Percentiles rank a stretch among this genome's conserved stretches.
Evolutionary conservation across 108 stramenopile species (phyloP).

Genomic region (Bacterosira constricta): DNA sequence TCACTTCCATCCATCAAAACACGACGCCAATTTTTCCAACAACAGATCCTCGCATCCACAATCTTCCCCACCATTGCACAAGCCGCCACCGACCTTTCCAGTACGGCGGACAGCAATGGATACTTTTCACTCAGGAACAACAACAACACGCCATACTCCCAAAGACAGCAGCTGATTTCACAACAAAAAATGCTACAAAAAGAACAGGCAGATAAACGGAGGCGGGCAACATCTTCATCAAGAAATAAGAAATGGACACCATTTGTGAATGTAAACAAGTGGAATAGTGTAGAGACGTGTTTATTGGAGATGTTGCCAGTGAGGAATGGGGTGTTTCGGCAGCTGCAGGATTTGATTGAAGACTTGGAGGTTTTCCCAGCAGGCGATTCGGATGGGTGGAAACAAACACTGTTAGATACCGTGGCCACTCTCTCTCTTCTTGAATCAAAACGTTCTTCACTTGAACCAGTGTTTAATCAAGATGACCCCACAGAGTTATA

Average conservation of each 20-base stretch:
- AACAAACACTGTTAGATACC: slow-evolving; percentile 39
- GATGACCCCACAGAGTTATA: slow-evolving; percentile 72
- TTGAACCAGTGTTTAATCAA: slow-evolving; percentile 83
- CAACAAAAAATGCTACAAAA: slow-evolving; percentile 31
- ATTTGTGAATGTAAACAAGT: slow-evolving; percentile 34
- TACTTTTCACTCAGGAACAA: slow-evolving; percentile 49
- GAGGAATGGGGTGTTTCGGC: slow-evolving; percentile 69
- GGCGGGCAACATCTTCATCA: slow-evolving; percentile 8
- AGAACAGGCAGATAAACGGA: slow-evolving; percentile 22
- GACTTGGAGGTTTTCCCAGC: slow-evolving; percentile 25
- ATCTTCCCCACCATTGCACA: slow-evolving; percentile 12
- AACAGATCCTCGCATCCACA: slow-evolving; percentile 27
- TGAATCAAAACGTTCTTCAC: slow-evolving; percentile 57
- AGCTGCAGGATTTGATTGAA: slow-evolving; percentile 60
- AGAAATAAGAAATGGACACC: slow-evolving; percentile 39
- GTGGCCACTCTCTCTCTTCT: slow-evolving; percentile 48
- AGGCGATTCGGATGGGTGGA: slow-evolving; percentile 40
- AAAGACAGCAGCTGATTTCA: slow-evolving; percentile 9
- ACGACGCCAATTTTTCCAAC: slow-evolving; percentile 29
- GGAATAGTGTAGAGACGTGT: slow-evolving; percentile 56
- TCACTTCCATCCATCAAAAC: slow-evolving; percentile 3
- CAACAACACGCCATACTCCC: slow-evolving; percentile 41
- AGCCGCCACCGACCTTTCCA: slow-evolving; percentile 4
- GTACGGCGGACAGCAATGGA: slow-evolving; percentile 1
- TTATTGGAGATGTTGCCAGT: slow-evolving; percentile 73